Evolutionary conservation across 2,329 filamentous ascomycete genomes (phyloP), one percentile per base, ranked within the genome.

Genomic region (Cytospora mali): DNA sequence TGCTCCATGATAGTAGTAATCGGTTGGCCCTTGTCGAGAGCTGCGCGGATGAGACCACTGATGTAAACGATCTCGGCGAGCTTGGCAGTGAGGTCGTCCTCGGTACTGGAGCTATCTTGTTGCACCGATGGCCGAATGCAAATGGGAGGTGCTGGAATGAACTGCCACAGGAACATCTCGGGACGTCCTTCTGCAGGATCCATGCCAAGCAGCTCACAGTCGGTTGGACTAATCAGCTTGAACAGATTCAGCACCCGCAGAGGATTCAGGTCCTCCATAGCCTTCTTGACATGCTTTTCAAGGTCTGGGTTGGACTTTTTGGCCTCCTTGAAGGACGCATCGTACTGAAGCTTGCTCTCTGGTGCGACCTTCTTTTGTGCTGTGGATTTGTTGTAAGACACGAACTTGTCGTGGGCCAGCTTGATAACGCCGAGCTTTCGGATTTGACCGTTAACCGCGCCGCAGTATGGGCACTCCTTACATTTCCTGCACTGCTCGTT

Each of bases 131-230:
- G 95, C 64, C 95, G 85, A 70, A 99, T 96, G 69, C 92, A 96
- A 6, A 98, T 91, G 0, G 95, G 95, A 1, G 95, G 94, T 0
- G 94, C 94, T 1, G 95, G 95, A 39, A 99, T 84, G 71, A 93
- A 96, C 72, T 97, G 93, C 95, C 95, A 99, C 51, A 99, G 87
- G 74, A 98, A 96, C 88, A 96, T 96, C 74, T 99, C 95, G 0
- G 95, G 95, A 21, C 93, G 85, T 13, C 92, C 92, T 69, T 97
- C 93, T 16, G 86, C 83, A 1, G 93, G 91, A 71, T 97, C 88
- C 70, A 99, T 85, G 5, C 94, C 94, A 1, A 99, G 81, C 25
- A 99, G 82, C 75, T 98, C 93, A 73, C 94, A 97, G 74, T 99
- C 95, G 9, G 86, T 85, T 2, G 90, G 85, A 14, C 87, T 89